These are phyloP conservation scores for Coemansia sp. DNA, from an alignment of 192 early-diverging fungal species.

Conservation along the genomic window DNA sequence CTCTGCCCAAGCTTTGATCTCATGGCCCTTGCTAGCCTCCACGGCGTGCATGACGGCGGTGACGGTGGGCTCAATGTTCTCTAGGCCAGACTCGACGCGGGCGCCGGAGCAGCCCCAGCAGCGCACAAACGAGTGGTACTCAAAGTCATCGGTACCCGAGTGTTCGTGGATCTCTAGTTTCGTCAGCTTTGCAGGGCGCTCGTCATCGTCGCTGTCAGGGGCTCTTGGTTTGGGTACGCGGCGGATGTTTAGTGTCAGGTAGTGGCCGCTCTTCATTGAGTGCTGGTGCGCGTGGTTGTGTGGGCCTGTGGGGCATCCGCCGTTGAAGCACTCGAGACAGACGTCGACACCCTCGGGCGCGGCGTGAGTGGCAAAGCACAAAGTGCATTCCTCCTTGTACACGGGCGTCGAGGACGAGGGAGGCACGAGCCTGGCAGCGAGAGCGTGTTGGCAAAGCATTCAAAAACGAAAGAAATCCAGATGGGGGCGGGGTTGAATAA, in stretches of 20 bases:
- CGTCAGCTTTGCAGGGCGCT: constrained; percentile 72
- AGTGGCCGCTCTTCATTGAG: constrained; percentile 67
- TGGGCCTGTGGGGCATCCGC: constrained; percentile 66
- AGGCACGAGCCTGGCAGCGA: constrained; percentile 16
- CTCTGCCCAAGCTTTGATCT: constrained; percentile 93
- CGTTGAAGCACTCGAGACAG: constrained; percentile 93
- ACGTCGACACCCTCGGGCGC: constrained; percentile 79
- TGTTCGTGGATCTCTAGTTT: constrained; percentile 84
- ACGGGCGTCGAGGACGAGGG: constrained; percentile 42
- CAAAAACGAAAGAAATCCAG: neutral
- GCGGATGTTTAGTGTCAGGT: constrained; percentile 80
- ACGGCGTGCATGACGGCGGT: constrained; percentile 67
- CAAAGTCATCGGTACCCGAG: constrained; percentile 68
- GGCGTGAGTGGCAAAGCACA: constrained; percentile 86
- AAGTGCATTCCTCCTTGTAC: constrained; percentile 94
- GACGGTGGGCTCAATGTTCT: constrained; percentile 16
- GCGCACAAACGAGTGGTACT: constrained; percentile 67
- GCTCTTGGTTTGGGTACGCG: constrained; percentile 57
- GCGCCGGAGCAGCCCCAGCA: constrained; percentile 74
- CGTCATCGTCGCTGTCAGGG: constrained; percentile 1
- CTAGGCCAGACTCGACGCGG: constrained; percentile 57
- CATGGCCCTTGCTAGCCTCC: constrained; percentile 79
- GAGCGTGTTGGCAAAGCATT: constrained; percentile 43
- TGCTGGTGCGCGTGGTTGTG: constrained; percentile 77
- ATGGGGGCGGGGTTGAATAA: no score